These are phyloP conservation scores for Syncephalastrum racemosum DNA, from an alignment of 371 early-diverging fungal species.

Conservation along the genomic window DNA sequence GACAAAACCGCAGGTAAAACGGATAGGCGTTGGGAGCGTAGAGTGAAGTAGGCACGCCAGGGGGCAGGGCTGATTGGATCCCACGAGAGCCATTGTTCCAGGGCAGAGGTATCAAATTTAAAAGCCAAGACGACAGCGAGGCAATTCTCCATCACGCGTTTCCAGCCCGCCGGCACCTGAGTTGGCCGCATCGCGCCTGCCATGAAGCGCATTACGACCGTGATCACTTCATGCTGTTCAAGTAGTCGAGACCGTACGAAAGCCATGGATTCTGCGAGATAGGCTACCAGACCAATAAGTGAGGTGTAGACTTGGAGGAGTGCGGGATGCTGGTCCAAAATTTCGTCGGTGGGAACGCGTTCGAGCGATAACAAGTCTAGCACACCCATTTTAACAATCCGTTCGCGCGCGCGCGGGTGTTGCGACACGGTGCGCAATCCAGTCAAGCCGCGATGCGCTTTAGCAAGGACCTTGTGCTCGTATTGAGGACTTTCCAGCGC, in stretches of 20 bases:
- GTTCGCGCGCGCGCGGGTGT: constrained; percentile 1
- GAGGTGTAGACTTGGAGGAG: constrained; percentile 20
- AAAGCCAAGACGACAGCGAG: constrained; percentile 27
- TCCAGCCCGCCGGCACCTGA: constrained; percentile 17
- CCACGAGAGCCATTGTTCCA: constrained; percentile 28
- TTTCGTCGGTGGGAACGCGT: neutral
- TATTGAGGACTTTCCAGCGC: neutral
- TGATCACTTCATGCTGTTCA: constrained; percentile 10
- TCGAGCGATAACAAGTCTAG: neutral
- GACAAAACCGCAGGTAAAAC: constrained; percentile 10
- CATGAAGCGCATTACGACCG: constrained; percentile 1
- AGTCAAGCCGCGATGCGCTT: constrained; percentile 28
- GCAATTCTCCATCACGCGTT: constrained; percentile 22
- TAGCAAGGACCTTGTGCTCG: constrained; percentile 10
- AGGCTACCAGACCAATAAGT: constrained; percentile 27
- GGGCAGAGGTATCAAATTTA: constrained; percentile 24
- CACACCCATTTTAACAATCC: constrained; percentile 2
- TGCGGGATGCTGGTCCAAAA: neutral
- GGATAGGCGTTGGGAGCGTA: constrained; percentile 4
- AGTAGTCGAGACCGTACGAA: constrained; percentile 27
- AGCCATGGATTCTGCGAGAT: constrained; percentile 24
- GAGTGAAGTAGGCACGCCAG: no score
- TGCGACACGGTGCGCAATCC: constrained; percentile 16
- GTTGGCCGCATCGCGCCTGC: neutral
- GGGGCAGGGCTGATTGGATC: constrained; percentile 1